These are phyloP conservation scores for Curvularia spicifera DNA, from an alignment of 2,329 filamentous ascomycete species.

Conservation along the genomic window DNA sequence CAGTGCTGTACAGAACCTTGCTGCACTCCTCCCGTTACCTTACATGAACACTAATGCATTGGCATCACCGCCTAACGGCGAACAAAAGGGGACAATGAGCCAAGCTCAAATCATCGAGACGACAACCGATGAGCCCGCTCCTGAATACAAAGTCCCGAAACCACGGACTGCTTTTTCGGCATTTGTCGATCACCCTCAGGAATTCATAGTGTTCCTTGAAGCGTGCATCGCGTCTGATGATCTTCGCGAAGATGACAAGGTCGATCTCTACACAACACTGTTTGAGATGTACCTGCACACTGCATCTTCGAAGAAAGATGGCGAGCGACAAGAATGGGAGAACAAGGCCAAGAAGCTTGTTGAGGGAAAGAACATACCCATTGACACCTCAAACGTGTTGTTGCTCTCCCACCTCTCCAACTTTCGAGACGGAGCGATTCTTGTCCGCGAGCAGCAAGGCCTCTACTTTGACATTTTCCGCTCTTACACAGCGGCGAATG, in stretches of 20 bases:
- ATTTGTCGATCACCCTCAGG: slow-evolving; percentile 90
- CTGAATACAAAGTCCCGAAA: slow-evolving; percentile 77
- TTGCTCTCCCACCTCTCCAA: slow-evolving; percentile 89
- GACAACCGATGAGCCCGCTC: slow-evolving; percentile 58
- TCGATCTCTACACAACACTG: slow-evolving; percentile 89
- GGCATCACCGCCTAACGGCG: slow-evolving; percentile 61
- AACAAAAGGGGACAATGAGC: slow-evolving; percentile 59
- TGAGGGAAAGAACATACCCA: slow-evolving; percentile 76
- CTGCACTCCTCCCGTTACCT: slow-evolving; percentile 80
- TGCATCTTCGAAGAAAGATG: slow-evolving; percentile 74
- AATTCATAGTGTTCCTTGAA: slow-evolving; percentile 93
- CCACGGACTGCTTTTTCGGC: slow-evolving; percentile 92
- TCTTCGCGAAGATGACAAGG: slow-evolving; percentile 75
- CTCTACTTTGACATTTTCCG: slow-evolving; percentile 95
- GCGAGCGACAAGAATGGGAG: slow-evolving; percentile 81
- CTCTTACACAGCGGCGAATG: slow-evolving; percentile 89
- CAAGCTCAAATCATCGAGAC: slow-evolving; percentile 62
- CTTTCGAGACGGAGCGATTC: slow-evolving; percentile 86
- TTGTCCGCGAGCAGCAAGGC: slow-evolving; percentile 93
- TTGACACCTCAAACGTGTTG: slow-evolving; percentile 93
- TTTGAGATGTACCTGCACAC: slow-evolving; percentile 99
- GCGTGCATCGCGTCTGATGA: slow-evolving; percentile 77
- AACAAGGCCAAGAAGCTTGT: slow-evolving; percentile 88
- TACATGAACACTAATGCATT: slow-evolving; percentile 75
- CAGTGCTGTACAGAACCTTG: slow-evolving; percentile 83